These are phyloP conservation scores for Fusarium nurragi DNA, from an alignment of 2,329 filamentous ascomycete species.

Conservation along the genomic window DNA sequence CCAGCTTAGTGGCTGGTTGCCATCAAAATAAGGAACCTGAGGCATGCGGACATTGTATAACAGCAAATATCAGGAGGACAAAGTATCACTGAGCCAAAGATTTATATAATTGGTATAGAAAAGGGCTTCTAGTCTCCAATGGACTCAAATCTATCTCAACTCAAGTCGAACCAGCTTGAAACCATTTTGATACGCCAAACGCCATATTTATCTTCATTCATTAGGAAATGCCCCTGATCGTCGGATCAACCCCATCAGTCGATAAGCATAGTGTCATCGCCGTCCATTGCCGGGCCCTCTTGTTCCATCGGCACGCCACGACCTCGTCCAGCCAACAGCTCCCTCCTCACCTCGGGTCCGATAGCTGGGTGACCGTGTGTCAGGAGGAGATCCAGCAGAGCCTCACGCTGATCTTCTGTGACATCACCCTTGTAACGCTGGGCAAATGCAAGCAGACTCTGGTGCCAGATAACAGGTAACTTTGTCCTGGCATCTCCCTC, in stretches of 20 bases:
- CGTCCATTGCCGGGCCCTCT: slow-evolving; percentile 66
- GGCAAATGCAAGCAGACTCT: slow-evolving; percentile 90
- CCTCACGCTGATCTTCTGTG: slow-evolving; percentile 93
- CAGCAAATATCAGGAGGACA: not conserved
- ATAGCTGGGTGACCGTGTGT: slow-evolving; percentile 88
- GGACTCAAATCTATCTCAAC: slow-evolving; percentile 36
- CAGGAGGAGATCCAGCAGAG: slow-evolving; percentile 85
- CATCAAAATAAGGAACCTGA: not conserved
- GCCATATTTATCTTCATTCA: slow-evolving; percentile 39
- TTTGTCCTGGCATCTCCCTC: slow-evolving; percentile 66
- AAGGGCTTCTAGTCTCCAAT: slow-evolving; percentile 30
- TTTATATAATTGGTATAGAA: slow-evolving; percentile 41
- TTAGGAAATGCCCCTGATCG: slow-evolving; percentile 32
- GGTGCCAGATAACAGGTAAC: slow-evolving; percentile 95
- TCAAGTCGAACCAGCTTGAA: slow-evolving; percentile 39
- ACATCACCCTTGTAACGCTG: slow-evolving; percentile 96
- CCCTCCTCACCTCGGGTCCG: slow-evolving; percentile 88
- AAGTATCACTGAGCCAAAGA: not conserved
- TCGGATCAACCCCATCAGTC: slow-evolving; percentile 52
- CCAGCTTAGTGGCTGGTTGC: not conserved
- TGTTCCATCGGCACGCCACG: slow-evolving; percentile 75
- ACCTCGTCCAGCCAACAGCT: slow-evolving; percentile 87
- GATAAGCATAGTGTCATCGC: slow-evolving; percentile 92
- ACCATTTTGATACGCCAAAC: slow-evolving; percentile 42
- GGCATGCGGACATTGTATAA: not conserved